Percentiles rank a stretch among this genome's conserved stretches.
Conservation (phyloP, 164 flowering plant genomes). For the Vitis cinerea region DNA sequence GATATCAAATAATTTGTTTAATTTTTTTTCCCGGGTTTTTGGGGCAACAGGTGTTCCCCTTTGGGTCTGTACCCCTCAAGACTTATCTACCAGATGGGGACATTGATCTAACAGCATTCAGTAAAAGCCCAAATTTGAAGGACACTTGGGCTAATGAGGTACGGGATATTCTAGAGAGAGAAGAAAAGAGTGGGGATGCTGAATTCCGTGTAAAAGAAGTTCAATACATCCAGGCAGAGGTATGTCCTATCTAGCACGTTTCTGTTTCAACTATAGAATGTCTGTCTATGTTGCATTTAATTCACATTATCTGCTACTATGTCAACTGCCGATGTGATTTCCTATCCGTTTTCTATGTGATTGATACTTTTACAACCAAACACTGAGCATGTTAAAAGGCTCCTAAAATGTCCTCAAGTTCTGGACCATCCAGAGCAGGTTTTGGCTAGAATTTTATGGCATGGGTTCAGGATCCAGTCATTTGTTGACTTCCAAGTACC, state of each 20-base stretch:
- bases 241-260: neutral
- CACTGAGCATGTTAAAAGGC: no score
- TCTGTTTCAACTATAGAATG: neutral
- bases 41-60: conserved; percentile 21
- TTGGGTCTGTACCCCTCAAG: conserved; percentile 32
- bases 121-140: conserved; percentile 10
- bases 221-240: conserved; percentile 27
- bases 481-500: no score
- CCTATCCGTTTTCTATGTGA: no score
- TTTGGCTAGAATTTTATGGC: no score
- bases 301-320: neutral
- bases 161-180: conserved; percentile 20
- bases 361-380: no score
- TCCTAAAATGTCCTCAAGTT: no score
- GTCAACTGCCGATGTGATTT: no score
- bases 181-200: conserved; percentile 23
- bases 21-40: no score
- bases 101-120: conserved; percentile 28
- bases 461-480: no score
- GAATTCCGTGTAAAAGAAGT: neutral
- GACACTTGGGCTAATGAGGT: conserved; percentile 20
- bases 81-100: conserved; percentile 35
- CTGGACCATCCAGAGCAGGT: no score
- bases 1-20: no score
- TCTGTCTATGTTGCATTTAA: neutral